A percentile compares a stretch with the other conserved stretches of the same genome.
Evolutionary conservation across 2,329 filamentous ascomycete genomes (phyloP).

Genomic region (Fusarium denticulatum): DNA sequence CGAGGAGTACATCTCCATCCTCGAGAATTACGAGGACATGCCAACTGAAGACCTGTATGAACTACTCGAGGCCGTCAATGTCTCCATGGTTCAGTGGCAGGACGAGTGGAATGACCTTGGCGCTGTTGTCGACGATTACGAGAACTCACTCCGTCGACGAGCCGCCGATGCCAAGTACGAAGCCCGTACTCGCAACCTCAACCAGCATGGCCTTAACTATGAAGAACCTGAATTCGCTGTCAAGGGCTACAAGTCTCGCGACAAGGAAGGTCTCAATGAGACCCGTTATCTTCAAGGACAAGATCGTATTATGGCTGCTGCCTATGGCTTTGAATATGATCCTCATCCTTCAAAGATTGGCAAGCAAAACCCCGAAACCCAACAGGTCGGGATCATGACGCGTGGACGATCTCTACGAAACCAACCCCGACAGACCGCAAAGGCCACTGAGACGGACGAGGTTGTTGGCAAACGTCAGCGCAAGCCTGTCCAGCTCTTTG

Average conservation of each 20-base stretch:
- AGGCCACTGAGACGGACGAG: slow-evolving; percentile 65
- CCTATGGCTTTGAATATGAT: slow-evolving; percentile 71
- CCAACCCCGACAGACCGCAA: slow-evolving; percentile 66
- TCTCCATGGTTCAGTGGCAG: slow-evolving; percentile 62
- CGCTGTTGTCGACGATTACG: slow-evolving; percentile 65
- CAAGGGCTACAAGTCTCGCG: slow-evolving; percentile 62
- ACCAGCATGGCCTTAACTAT: slow-evolving; percentile 54
- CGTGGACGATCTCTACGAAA: slow-evolving; percentile 64
- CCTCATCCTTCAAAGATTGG: slow-evolving; percentile 66
- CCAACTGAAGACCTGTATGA: slow-evolving; percentile 57
- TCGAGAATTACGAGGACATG: slow-evolving; percentile 63
- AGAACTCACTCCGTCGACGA: slow-evolving; percentile 63
- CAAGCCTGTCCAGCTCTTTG: slow-evolving; percentile 61
- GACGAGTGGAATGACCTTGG: slow-evolving; percentile 62
- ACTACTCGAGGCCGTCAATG: slow-evolving; percentile 56
- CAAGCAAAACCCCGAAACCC: slow-evolving; percentile 66
- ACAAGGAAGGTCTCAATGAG: slow-evolving; percentile 55
- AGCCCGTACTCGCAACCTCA: slow-evolving; percentile 55
- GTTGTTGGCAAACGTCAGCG: slow-evolving; percentile 64
- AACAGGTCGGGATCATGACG: slow-evolving; percentile 62
- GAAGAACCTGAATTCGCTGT: slow-evolving; percentile 64
- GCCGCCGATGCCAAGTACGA: slow-evolving; percentile 60
- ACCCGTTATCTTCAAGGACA: slow-evolving; percentile 61
- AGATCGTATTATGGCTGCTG: slow-evolving; percentile 67
- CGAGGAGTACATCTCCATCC: slow-evolving; percentile 57